phyloP scores from a whole-genome alignment of 164 flowering plant genomes.

The Taxillus chinensis region DNA sequence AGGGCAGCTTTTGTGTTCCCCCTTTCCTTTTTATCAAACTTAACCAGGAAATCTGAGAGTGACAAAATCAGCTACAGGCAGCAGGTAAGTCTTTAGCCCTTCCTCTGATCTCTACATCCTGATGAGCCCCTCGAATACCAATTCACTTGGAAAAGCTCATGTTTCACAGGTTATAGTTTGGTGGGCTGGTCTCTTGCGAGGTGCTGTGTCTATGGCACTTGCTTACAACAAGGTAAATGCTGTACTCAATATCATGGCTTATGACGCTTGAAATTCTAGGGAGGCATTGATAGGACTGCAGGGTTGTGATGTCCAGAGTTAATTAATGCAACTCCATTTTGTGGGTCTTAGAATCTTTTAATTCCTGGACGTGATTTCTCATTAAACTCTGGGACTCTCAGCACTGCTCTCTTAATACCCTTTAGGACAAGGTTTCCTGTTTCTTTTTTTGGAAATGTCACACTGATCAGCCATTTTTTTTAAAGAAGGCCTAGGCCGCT shows the following conservation, averaged over 20 bases:
- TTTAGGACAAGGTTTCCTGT: no score
- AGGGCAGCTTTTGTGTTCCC: conserved; percentile 50
- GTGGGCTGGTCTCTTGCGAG: conserved; percentile 75
- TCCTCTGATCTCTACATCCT: not conserved
- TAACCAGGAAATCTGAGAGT: conserved; percentile 16
- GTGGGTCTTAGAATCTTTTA: not conserved
- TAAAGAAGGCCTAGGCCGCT: no score
- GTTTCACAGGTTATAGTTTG: conserved; percentile 27
- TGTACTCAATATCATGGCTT: not conserved
- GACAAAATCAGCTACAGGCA: conserved; percentile 32
- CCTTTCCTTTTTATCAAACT: conserved; percentile 30
- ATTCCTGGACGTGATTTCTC: no score
- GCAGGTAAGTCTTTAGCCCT: conserved; percentile 23
- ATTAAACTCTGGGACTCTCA: no score
- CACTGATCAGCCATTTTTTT: no score
- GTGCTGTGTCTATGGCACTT: conserved; percentile 58
- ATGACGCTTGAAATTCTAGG: not conserved
- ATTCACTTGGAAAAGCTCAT: not conserved
- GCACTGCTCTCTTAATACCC: no score
- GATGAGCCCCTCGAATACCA: not conserved
- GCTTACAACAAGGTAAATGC: conserved; percentile 37
- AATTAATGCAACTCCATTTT: not conserved
- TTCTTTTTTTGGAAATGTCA: no score
- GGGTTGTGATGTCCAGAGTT: not conserved
- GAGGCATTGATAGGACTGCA: not conserved